Percentiles rank a stretch among this genome's conserved stretches.
phyloP scores from a whole-genome alignment of 352 stramenopile species.

The Albugo candida region DNA sequence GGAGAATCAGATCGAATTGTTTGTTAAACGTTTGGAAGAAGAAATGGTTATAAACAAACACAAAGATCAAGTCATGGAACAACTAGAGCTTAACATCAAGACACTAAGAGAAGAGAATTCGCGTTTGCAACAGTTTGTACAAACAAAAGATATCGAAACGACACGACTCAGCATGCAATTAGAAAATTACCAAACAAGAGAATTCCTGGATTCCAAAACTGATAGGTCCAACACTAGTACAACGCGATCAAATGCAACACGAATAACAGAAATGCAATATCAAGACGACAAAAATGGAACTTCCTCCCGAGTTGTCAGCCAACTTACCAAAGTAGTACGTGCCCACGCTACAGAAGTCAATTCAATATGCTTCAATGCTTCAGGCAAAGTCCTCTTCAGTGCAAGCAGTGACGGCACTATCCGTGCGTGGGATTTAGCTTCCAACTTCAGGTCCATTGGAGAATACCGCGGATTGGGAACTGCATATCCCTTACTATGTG shows the following conservation, averaged over 20 bases:
- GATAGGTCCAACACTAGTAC: background rate
- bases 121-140: conserved; percentile 29
- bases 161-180: conserved; percentile 19
- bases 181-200: conserved; percentile 23
- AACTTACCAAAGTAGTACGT: conserved; percentile 32
- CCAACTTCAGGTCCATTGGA: conserved; percentile 25
- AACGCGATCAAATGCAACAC: background rate
- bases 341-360: conserved; percentile 72
- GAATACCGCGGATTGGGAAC: conserved; percentile 63
- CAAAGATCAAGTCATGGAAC: conserved; percentile 47
- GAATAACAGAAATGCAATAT: background rate
- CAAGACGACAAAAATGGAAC: background rate
- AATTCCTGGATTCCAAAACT: conserved; percentile 11
- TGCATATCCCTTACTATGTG: conserved; percentile 63
- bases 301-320: conserved; percentile 15
- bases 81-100: conserved; percentile 28
- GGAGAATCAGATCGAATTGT: conserved; percentile 27
- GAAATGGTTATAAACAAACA: conserved; percentile 36
- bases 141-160: conserved; percentile 22
- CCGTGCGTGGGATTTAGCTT: conserved; percentile 38
- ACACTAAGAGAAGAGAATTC: conserved; percentile 32
- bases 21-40: conserved; percentile 35
- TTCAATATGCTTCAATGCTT: conserved; percentile 68
- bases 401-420: conserved; percentile 69
- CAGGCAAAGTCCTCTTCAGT: conserved; percentile 63